A percentile compares a stretch with the other conserved stretches of the same genome.
Conservation (phyloP, 2,329 filamentous ascomycete genomes). For the Cryphonectria parasitica region DNA sequence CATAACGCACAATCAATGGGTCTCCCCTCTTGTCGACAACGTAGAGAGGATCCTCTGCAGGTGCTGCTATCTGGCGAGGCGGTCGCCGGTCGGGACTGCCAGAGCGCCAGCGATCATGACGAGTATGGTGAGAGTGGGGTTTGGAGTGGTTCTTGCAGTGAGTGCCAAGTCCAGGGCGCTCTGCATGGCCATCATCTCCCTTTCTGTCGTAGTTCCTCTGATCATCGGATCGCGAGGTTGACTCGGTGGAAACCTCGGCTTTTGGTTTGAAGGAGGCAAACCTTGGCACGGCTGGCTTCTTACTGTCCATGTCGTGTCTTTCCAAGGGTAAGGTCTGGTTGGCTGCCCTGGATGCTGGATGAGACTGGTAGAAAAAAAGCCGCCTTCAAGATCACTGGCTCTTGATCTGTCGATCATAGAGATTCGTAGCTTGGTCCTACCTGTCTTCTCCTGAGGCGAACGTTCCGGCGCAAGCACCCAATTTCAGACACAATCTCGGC, state of each 20-base stretch:
- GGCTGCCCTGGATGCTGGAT: background rate
- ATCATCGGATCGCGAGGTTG: background rate
- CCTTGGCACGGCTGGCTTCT: constrained; percentile 37
- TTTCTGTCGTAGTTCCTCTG: background rate
- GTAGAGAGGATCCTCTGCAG: constrained; percentile 46
- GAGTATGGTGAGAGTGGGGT: constrained; percentile 17
- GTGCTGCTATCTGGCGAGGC: constrained; percentile 6
- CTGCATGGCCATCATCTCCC: constrained; percentile 16
- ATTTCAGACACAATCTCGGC: background rate
- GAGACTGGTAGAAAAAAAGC: background rate
- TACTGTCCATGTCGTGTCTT: constrained; percentile 28
- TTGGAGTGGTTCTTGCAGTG: constrained; percentile 19
- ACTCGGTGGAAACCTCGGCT: background rate
- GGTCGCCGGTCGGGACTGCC: constrained; percentile 21
- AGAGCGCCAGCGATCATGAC: constrained; percentile 23
- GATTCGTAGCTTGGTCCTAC: background rate
- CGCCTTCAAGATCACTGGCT: background rate
- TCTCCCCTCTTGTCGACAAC: constrained; percentile 78
- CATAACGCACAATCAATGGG: constrained; percentile 73
- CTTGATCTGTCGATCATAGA: background rate
- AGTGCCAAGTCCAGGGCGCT: constrained; percentile 6
- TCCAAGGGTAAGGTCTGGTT: background rate
- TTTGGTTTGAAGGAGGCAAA: constrained; percentile 35
- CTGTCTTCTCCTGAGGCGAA: background rate
- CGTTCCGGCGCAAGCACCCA: background rate